phyloP scores from a whole-genome alignment of 2,329 filamentous ascomycete genomes.

The Nigrograna mackinnonii region DNA sequence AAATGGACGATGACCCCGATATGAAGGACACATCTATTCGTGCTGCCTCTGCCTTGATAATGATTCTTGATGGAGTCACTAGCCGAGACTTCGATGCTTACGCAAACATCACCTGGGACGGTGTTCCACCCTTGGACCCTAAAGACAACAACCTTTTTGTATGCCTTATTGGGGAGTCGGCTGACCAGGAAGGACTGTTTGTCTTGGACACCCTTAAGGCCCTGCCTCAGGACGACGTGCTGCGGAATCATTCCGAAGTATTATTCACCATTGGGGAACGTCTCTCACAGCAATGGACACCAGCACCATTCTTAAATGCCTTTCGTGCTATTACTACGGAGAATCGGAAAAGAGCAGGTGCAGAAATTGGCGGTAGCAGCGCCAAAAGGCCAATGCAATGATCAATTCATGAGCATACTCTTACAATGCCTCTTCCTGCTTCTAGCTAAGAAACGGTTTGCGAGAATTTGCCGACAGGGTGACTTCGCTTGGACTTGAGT shows the following conservation, averaged over 20 bases:
- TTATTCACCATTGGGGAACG: conserved; percentile 28
- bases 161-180: conserved; percentile 27
- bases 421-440: too few relatives aligned
- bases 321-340: conserved; percentile 32
- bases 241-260: conserved; percentile 31
- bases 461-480: too few relatives aligned
- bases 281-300: conserved; percentile 25
- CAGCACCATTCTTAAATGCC: conserved; percentile 22
- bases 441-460: too few relatives aligned
- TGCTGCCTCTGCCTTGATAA: conserved; percentile 33
- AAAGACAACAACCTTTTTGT: conserved; percentile 35
- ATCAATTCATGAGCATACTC: too few relatives aligned
- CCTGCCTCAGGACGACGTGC: conserved; percentile 33
- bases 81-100: conserved; percentile 37
- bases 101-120: conserved; percentile 30
- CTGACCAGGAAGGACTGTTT: conserved; percentile 21
- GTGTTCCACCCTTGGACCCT: conserved; percentile 25
- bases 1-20: conserved; percentile 20
- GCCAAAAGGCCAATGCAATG: conserved; percentile 31
- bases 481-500: too few relatives aligned
- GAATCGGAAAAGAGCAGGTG: conserved; percentile 35
- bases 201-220: conserved; percentile 29
- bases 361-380: conserved; percentile 28
- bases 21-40: conserved; percentile 23
- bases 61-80: conserved; percentile 35